Evolutionary conservation across 371 early-diverging fungal species (phyloP).

Genomic region (Rhizopus stolonifer): DNA sequence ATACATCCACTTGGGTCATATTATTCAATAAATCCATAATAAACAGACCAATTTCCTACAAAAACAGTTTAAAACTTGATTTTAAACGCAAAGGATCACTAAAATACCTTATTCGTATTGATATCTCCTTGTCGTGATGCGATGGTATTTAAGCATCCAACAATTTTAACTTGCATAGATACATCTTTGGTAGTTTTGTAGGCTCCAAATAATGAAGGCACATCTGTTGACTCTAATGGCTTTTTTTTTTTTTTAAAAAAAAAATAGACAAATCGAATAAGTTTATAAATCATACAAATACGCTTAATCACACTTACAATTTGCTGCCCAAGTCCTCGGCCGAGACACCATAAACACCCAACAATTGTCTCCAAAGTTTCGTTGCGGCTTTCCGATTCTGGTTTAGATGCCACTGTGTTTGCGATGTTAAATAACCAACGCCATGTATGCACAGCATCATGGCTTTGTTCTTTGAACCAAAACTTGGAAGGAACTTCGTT

Average conservation of each 20-base stretch:
- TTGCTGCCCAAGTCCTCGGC: constrained; percentile 61
- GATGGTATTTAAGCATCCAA: constrained; percentile 75
- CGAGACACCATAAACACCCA: constrained; percentile 75
- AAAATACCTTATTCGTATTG: constrained; percentile 68
- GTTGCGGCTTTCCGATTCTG: constrained; percentile 38
- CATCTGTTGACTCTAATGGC: constrained; percentile 50
- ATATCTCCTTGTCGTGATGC: constrained; percentile 73
- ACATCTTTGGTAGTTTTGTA: constrained; percentile 44
- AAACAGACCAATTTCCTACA: constrained; percentile 37
- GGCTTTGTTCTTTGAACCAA: constrained; percentile 63
- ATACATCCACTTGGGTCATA: constrained; percentile 53
- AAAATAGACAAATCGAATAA: not conserved
- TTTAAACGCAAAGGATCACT: constrained; percentile 14
- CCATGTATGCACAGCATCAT: constrained; percentile 64
- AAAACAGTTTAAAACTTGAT: not conserved
- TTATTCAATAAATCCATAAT: constrained; percentile 37
- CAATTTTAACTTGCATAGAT: constrained; percentile 66
- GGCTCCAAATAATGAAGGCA: constrained; percentile 52
- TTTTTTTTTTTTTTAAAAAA: constrained; percentile 8
- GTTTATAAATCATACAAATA: no score
- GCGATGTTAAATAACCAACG: constrained; percentile 60
- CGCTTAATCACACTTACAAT: constrained; percentile 51
- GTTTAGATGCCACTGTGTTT: constrained; percentile 33
- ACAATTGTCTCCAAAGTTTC: constrained; percentile 61
- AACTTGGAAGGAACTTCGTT: constrained; percentile 64